Evolutionary conservation across 306 rosid genomes (phyloP), one percentile per base, ranked within the genome.

Genomic region (Fragaria iinumae): DNA sequence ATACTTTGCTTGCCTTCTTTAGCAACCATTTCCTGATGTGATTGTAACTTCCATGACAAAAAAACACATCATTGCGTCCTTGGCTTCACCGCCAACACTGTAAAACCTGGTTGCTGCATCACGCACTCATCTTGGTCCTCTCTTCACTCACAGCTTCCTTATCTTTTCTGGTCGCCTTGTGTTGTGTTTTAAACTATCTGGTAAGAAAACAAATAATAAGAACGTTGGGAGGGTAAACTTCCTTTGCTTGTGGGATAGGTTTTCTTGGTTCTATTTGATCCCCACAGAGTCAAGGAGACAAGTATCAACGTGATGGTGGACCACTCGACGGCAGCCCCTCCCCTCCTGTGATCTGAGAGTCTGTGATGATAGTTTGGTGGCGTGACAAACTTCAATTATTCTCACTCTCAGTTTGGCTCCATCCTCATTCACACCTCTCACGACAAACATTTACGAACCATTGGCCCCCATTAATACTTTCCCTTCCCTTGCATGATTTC

Each of bases 341-440:
- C 20, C 38, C 18, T 60, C 67, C 41, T 32, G 67, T 13, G 39
- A 55, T 53, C 32, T 7, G 11, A 3, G 47, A 41, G 77, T 32
- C 34, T 57, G 69, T 32, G 38, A 20, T 25, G 56, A 73, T 73
- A 23, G 75, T 76, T 69, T 77, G 78, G 71, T 55, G 43, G 55
- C 81, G 84, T 81, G 84, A 81, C 81, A 81, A 72, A 77, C 74
- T 76, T 71, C 66, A 50, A 49, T 73, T 27, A 74, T 74, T 47
- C 78, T 59, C 59, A 8, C 44, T 5, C 23, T 2, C 11, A 0
- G 0, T 70, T 68, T 74, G 80, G 59, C 72, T 80, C 62, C 48
- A 47, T 16, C 73, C 60, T 75, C 36, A 12, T 23, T 82, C 85
- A 77, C 79, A 73, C 60, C 57, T 49, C 71, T 68, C 85, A 73